Evolutionary conservation across 2,329 filamentous ascomycete species (phyloP).

Genomic region (Fusarium globosum): DNA sequence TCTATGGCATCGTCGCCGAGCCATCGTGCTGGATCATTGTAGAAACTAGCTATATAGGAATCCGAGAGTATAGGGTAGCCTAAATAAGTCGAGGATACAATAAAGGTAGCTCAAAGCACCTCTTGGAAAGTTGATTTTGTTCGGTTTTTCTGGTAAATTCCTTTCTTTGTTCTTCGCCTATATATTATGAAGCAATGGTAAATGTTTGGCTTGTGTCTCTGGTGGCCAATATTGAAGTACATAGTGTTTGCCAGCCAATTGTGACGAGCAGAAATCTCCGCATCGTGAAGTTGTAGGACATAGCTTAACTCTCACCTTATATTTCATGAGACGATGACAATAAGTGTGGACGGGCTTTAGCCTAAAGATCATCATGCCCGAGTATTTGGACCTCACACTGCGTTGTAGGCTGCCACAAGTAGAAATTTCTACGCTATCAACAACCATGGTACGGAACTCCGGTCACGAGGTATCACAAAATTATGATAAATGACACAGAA

Average conservation of each 20-base stretch:
- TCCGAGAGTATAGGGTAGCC: not conserved
- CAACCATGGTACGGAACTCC: too few relatives aligned
- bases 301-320: not conserved
- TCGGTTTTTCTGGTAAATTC: not conserved
- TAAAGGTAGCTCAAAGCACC: not conserved
- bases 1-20: not conserved
- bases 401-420: not conserved
- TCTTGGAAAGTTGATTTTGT: not conserved
- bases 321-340: not conserved
- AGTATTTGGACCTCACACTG: not conserved
- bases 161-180: not conserved
- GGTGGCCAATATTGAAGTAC: not conserved
- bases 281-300: not conserved
- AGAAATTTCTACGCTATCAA: not conserved
- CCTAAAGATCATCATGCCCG: not conserved
- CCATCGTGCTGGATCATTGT: not conserved
- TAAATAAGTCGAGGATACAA: too few relatives aligned
- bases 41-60: not conserved
- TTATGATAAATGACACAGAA: not conserved
- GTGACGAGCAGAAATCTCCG: not conserved
- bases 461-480: not conserved
- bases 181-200: not conserved
- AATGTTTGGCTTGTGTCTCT: conserved; percentile 1
- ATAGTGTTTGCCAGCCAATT: not conserved
- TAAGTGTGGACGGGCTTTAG: not conserved